Evolutionary conservation across 805 yeast species (phyloP).

Genomic region (Metschnikowia lachancei): DNA sequence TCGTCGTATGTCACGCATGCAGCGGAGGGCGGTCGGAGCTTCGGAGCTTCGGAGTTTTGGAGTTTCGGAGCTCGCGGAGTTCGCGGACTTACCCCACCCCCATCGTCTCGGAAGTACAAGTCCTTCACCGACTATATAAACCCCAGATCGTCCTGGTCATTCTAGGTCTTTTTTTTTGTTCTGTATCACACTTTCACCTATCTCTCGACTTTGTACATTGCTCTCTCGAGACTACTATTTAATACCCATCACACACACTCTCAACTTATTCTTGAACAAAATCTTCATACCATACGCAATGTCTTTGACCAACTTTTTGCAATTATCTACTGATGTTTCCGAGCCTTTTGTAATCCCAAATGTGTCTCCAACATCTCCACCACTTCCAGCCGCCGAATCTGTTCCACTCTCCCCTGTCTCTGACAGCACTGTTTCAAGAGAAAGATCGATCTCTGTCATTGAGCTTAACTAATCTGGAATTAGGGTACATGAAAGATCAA

Average conservation of each 20-base stretch:
- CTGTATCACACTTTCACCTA: too few relatives aligned
- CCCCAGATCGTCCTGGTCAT: background rate
- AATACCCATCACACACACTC: background rate
- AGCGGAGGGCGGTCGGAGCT: background rate
- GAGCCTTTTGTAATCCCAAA: slow-evolving; percentile 65
- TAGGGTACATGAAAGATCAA: background rate
- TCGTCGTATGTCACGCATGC: slow-evolving; percentile 16
- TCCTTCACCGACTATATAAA: slow-evolving; percentile 17
- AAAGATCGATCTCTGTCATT: slow-evolving; percentile 25
- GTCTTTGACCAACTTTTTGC: slow-evolving; percentile 41
- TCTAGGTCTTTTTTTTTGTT: background rate
- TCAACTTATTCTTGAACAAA: background rate
- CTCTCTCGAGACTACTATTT: background rate
- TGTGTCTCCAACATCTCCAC: slow-evolving; percentile 53
- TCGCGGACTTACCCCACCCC: slow-evolving; percentile 16
- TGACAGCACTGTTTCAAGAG: slow-evolving; percentile 17
- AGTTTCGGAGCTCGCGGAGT: slow-evolving; percentile 15
- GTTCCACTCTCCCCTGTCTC: slow-evolving; percentile 11
- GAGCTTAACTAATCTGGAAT: slow-evolving; percentile 22
- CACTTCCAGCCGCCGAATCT: slow-evolving; percentile 10
- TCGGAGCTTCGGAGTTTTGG: slow-evolving; percentile 12
- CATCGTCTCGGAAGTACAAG: slow-evolving; percentile 19
- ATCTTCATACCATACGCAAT: slow-evolving; percentile 2
- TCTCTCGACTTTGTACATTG: background rate
- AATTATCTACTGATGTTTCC: slow-evolving; percentile 53